Percentiles rank a stretch among this genome's conserved stretches.
Conservation (phyloP, 257 asterid species). For the Capsicum chinense region DNA sequence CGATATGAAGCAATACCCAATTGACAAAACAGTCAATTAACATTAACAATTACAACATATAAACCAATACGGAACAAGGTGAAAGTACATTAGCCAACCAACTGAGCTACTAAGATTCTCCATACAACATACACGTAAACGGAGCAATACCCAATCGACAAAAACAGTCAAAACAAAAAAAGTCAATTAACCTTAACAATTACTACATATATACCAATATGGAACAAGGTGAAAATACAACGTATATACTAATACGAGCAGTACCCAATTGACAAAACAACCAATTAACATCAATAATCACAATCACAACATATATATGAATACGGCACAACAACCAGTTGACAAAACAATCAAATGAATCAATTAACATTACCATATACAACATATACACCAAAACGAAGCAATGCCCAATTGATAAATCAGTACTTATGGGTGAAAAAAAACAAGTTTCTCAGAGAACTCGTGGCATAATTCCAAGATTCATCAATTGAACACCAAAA, state of each 20-base stretch:
- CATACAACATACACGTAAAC: not conserved
- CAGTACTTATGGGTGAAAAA: not conserved
- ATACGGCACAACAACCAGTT: not conserved
- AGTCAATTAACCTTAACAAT: no score
- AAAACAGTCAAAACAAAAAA: not conserved
- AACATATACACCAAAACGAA: not conserved
- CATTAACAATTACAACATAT: not conserved
- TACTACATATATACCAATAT: no score
- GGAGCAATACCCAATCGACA: not conserved
- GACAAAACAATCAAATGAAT: not conserved
- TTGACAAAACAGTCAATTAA: not conserved
- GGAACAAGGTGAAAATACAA: no score
- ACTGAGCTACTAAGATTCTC: no score
- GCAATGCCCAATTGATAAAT: not conserved
- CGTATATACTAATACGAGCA: no score
- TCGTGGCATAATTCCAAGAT: no score
- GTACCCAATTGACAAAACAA: not conserved
- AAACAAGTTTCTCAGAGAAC: no score
- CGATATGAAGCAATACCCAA: not conserved
- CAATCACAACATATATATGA: not conserved
- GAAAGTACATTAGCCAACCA: no score
- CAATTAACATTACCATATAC: not conserved
- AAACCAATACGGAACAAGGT: no score
- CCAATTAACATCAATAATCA: not conserved
- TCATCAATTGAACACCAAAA: not conserved